A percentile compares a stretch with the other conserved stretches of the same genome.
phyloP scores from a whole-genome alignment of 257 asterid genomes.

The Salvia splendens region DNA sequence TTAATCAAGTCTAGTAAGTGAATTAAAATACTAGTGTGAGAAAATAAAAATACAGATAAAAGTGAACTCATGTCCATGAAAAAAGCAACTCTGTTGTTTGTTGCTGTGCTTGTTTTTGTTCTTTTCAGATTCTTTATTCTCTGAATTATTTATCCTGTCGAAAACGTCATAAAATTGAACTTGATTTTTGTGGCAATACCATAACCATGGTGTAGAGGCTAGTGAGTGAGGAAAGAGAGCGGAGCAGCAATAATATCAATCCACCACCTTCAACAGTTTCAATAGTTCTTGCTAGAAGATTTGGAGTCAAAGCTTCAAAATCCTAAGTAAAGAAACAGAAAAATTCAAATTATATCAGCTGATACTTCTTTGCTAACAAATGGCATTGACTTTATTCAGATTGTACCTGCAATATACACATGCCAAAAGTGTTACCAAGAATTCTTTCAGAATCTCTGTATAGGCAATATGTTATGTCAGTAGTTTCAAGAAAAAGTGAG shows the following conservation, averaged over 20 bases:
- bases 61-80: neutral
- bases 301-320: conserved; percentile 98
- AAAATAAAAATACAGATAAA: neutral
- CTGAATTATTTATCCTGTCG: conserved; percentile 17
- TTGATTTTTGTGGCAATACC: conserved; percentile 47
- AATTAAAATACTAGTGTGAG: neutral
- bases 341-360: conserved; percentile 7
- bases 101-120: neutral
- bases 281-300: conserved; percentile 95
- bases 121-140: conserved; percentile 12
- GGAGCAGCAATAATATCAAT: conserved; percentile 78
- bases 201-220: conserved; percentile 92
- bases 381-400: neutral
- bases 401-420: conserved; percentile 92
- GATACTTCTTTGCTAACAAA: neutral
- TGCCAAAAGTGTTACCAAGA: conserved; percentile 97
- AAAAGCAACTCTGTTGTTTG: conserved; percentile 4
- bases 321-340: conserved; percentile 48
- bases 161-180: conserved; percentile 20
- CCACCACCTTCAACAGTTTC: conserved; percentile 99
- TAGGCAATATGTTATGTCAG: conserved; percentile 76
- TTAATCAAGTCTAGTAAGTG: conserved; percentile 34
- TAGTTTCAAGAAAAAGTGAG: conserved; percentile 73
- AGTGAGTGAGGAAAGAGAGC: conserved; percentile 82
- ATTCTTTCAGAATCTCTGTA: conserved; percentile 89